Base-by-base conservation (phyloP, 2,329 filamentous ascomycete genomes). In the Meredithiella fracta region DNA sequence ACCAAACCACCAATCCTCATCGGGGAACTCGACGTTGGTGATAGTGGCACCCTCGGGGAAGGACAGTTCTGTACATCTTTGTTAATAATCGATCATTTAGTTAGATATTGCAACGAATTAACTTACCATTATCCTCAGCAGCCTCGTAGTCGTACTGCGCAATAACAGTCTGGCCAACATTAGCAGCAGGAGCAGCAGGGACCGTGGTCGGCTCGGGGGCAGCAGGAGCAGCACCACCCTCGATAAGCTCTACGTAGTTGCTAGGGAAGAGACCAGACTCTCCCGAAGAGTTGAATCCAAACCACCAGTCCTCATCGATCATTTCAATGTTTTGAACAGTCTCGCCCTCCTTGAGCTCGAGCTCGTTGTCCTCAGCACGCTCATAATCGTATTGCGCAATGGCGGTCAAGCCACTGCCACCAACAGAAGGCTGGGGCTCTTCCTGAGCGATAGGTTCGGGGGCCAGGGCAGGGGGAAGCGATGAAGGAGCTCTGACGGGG, bases 271-370 rank as follows among this genome's bases (percentile, higher is more conserved):
- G 75, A 51, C 92, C 92, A 58, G 76, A 83, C 68, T 96, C 88
- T 63, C 92, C 92, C 60, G 74, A 76, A 22, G 77, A 72, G 71
- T 97, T 98, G 62, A 85, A 86, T 47, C 94, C 92, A 78, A 95
- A 85, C 92, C 92, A 98, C 92, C 92, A 98, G 66, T 98, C 91
- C 53, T 94, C 85, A 63, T 97, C 92, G 1, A 98, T 88, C 86
- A 94, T 94, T 60, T 97, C 88, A 64, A 98, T 95, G 66, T 95
- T 84, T 23, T 79, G 89, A 38, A 98, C 84, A 61, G 83, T 79
- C 64, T 96, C 86, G 60, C 90, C 90, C 69, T 98, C 92, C 25
- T 79, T 76, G 17, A 98, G 77, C 61, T 95, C 89, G 57, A 98
- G 79, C 70, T 98, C 92, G 64, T 98, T 98, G 62, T 95, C 90